Conservation (phyloP, 2,329 filamentous ascomycete genomes). For the Aspergillus fumigatus region DNA sequence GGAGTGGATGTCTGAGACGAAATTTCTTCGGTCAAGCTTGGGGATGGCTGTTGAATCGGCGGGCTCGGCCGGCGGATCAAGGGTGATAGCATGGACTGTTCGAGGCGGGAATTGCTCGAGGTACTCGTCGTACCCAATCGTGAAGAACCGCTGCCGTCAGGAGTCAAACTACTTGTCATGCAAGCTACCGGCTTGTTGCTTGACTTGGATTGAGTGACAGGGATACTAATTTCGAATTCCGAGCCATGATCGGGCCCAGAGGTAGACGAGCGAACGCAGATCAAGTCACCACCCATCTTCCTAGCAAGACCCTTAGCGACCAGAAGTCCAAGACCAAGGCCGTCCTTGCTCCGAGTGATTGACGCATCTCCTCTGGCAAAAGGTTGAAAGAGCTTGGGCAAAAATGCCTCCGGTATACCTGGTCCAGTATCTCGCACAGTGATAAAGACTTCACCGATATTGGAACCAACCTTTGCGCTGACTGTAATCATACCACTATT, state of each 20-base stretch:
- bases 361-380: constrained; percentile 67
- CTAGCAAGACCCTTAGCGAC: constrained; percentile 68
- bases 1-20: constrained; percentile 21
- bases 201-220: constrained; percentile 48
- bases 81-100: constrained; percentile 17
- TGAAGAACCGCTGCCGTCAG: constrained; percentile 17
- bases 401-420: constrained; percentile 63
- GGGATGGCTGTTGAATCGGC: constrained; percentile 27
- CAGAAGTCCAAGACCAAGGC: constrained; percentile 63
- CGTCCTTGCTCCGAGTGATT: constrained; percentile 62
- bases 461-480: constrained; percentile 48
- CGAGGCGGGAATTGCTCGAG: constrained; percentile 17
- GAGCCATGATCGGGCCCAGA: constrained; percentile 58
- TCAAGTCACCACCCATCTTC: constrained; percentile 64
- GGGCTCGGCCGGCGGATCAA: constrained; percentile 22
- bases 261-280: constrained; percentile 60
- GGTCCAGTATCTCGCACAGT: constrained; percentile 62
- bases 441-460: constrained; percentile 54
- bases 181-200: constrained; percentile 48
- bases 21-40: constrained; percentile 24
- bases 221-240: constrained; percentile 65
- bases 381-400: constrained; percentile 64
- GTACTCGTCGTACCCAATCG: constrained; percentile 21
- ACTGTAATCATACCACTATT: constrained; percentile 59
- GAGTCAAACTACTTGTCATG: constrained; percentile 37